A percentile compares a stretch with the other conserved stretches of the same genome.
Evolutionary conservation across 208 protist species (phyloP).

Genomic region (Acanthamoeba lenticulata): DNA sequence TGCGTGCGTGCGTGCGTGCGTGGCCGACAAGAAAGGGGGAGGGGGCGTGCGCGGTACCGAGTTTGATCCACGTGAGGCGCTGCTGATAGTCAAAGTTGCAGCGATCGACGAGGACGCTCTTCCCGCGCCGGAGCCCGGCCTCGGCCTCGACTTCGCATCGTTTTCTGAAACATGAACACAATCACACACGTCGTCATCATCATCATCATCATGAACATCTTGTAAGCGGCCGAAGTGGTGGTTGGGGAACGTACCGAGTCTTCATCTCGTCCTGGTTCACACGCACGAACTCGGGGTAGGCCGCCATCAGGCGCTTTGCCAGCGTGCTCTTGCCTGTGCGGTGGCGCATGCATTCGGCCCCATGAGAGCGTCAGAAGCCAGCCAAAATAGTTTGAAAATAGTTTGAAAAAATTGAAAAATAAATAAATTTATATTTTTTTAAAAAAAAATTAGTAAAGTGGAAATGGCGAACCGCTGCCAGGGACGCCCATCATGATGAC

Average conservation of each 20-base stretch:
- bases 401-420: too few relatives aligned
- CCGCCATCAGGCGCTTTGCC: background rate
- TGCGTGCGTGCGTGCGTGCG: background rate
- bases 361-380: background rate
- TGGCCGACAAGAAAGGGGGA: background rate
- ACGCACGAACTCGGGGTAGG: background rate
- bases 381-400: background rate
- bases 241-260: background rate
- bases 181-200: too few relatives aligned
- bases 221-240: background rate
- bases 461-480: background rate
- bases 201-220: background rate
- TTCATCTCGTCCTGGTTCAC: conserved; percentile 39
- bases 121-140: background rate
- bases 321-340: conserved; percentile 1
- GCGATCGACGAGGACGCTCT: conserved; percentile 14
- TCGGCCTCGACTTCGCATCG: background rate
- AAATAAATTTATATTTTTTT: too few relatives aligned
- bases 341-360: background rate
- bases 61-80: conserved; percentile 3
- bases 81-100: conserved; percentile 55
- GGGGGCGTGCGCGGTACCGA: background rate
- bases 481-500: conserved; percentile 31
- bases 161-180: background rate
- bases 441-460: too few relatives aligned